Conservation (phyloP, 2,329 filamentous ascomycete genomes). For the Bisporella sp. region DNA sequence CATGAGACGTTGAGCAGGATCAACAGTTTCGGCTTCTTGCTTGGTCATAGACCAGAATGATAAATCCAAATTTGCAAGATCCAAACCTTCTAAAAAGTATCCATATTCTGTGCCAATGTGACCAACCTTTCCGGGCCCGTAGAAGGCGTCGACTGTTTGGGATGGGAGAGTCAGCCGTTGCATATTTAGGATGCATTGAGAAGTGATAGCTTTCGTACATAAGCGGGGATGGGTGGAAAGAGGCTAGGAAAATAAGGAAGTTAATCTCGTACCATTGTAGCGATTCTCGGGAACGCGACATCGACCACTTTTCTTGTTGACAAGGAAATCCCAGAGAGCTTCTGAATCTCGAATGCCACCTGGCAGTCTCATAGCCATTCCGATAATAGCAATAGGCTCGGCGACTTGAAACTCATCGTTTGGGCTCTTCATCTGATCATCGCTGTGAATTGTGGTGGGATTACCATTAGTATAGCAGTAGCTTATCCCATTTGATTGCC, state of each 20-base stretch:
- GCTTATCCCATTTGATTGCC: too few species aligned
- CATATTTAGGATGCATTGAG: too few species aligned
- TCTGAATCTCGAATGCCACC: slow-evolving; percentile 16
- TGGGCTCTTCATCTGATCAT: too few species aligned
- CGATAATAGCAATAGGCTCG: slow-evolving; percentile 8
- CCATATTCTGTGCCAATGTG: slow-evolving; percentile 15
- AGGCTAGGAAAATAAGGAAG: background rate
- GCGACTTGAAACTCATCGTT: too few species aligned
- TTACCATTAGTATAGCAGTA: too few species aligned
- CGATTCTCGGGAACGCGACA: slow-evolving; percentile 4
- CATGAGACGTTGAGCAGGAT: slow-evolving; percentile 20
- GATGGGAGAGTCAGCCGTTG: too few species aligned
- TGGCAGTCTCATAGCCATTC: slow-evolving; percentile 10
- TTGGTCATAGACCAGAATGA: slow-evolving; percentile 27
- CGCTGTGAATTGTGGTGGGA: too few species aligned
- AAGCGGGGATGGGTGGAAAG: too few species aligned
- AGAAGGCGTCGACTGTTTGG: background rate
- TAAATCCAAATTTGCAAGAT: slow-evolving; percentile 25
- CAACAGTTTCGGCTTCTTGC: slow-evolving; percentile 16
- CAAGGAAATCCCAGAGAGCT: slow-evolving; percentile 28
- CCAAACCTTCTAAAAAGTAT: slow-evolving; percentile 23
- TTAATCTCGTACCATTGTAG: slow-evolving; percentile 7
- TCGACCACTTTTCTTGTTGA: slow-evolving; percentile 21
- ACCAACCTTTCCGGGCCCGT: background rate
- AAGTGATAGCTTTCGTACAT: too few species aligned